Conservation (phyloP, 129 eudicot genomes). For the Erigeron canadensis region DNA sequence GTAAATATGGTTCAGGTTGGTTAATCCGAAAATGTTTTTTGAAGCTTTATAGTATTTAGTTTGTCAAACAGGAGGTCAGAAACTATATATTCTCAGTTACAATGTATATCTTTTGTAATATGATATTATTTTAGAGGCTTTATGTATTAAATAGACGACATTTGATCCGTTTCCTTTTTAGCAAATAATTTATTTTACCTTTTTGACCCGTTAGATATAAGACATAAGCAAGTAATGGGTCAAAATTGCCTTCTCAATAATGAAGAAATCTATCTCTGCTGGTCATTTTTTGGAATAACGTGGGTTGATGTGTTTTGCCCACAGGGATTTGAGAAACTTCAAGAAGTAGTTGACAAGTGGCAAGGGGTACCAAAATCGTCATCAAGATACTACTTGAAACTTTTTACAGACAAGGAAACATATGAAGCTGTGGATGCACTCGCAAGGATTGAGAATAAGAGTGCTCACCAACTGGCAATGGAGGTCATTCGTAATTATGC, state of each 20-base stretch:
- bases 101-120: too few species aligned
- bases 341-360: slow-evolving; percentile 85
- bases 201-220: not conserved
- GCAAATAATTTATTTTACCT: not conserved
- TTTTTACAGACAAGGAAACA: slow-evolving; percentile 75
- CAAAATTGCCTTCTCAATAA: not conserved
- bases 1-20: not conserved
- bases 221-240: not conserved
- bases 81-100: too few species aligned
- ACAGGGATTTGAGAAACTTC: slow-evolving; percentile 83
- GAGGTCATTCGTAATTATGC: slow-evolving; percentile 80
- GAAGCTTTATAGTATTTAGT: not conserved
- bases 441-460: slow-evolving; percentile 76
- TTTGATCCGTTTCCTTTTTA: not conserved
- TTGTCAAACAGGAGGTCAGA: too few species aligned
- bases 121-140: not conserved
- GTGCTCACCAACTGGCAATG: slow-evolving; percentile 81
- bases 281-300: not conserved
- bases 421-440: slow-evolving; percentile 74
- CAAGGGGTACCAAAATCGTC: slow-evolving; percentile 58
- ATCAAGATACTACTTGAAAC: slow-evolving; percentile 59
- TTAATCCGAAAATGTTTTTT: not conserved
- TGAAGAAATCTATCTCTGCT: slow-evolving; percentile 1
- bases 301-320: not conserved
- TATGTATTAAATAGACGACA: not conserved